phyloP scores from a whole-genome alignment of 805 yeast genomes.

The Metschnikowia bowlesiae region DNA sequence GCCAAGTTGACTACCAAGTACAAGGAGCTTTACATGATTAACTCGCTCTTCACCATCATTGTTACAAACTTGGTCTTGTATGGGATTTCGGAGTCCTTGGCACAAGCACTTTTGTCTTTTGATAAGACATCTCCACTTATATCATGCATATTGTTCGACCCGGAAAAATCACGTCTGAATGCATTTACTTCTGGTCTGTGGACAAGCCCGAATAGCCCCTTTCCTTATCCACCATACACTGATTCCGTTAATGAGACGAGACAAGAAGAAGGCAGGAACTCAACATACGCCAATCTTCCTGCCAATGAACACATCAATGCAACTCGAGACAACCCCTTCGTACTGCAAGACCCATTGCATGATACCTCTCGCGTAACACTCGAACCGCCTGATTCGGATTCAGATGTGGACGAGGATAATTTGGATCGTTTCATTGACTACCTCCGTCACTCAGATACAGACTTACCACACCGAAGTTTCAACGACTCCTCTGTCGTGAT shows the following conservation, averaged over 20 bases:
- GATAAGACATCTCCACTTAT: slow-evolving; percentile 7
- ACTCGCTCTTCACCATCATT: slow-evolving; percentile 72
- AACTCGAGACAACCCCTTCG: neutral
- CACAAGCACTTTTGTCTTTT: slow-evolving; percentile 58
- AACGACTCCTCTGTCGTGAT: slow-evolving; percentile 1
- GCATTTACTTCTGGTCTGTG: neutral
- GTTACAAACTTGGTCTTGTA: slow-evolving; percentile 75
- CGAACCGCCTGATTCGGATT: slow-evolving; percentile 6
- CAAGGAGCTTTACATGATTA: slow-evolving; percentile 54
- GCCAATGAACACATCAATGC: too few species aligned
- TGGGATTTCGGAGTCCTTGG: slow-evolving; percentile 89
- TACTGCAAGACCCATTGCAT: neutral
- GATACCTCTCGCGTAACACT: neutral
- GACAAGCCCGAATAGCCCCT: neutral
- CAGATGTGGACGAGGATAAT: slow-evolving; percentile 24
- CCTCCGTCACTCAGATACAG: slow-evolving; percentile 25
- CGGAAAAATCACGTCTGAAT: neutral
- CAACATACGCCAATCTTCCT: neutral
- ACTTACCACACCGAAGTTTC: slow-evolving; percentile 3
- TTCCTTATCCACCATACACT: neutral
- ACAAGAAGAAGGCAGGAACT: neutral
- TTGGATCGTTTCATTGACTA: slow-evolving; percentile 33
- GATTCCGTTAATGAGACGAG: neutral
- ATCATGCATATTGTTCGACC: slow-evolving; percentile 1
- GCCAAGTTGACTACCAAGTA: slow-evolving; percentile 53